A percentile compares a stretch with the other conserved stretches of the same genome.
Conservation (phyloP, 129 eudicot genomes). For the Centaurea solstitialis region DNA sequence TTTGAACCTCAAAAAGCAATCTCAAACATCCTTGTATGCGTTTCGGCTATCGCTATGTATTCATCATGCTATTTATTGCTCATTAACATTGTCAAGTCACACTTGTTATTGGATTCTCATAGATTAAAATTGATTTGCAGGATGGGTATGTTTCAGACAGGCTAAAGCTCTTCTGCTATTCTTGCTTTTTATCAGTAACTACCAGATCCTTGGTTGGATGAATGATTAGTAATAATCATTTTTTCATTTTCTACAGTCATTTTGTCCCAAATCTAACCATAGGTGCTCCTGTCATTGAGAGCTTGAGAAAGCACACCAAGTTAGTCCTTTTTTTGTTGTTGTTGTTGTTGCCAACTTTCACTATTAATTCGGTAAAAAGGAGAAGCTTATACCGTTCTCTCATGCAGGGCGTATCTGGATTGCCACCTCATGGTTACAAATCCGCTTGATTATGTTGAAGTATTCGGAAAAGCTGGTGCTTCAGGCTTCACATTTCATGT, state of each 20-base stretch:
- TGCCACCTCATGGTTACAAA: slow-evolving; percentile 97
- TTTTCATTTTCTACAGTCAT: slow-evolving; percentile 58
- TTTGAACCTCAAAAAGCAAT: too few species aligned
- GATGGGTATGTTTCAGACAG: slow-evolving; percentile 77
- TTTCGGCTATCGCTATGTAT: neutral
- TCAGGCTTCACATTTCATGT: slow-evolving; percentile 96
- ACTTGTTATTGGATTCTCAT: slow-evolving; percentile 6
- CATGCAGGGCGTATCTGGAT: slow-evolving; percentile 83
- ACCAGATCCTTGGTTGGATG: neutral
- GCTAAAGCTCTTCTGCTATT: slow-evolving; percentile 17
- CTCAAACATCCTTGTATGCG: too few species aligned
- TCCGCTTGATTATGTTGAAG: slow-evolving; percentile 90
- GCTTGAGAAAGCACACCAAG: slow-evolving; percentile 89
- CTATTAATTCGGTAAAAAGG: neutral
- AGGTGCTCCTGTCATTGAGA: slow-evolving; percentile 92
- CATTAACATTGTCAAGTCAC: neutral
- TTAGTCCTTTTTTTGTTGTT: slow-evolving; percentile 25
- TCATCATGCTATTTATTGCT: neutral
- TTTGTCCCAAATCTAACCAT: slow-evolving; percentile 97
- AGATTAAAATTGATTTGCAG: slow-evolving; percentile 57
- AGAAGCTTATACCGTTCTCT: neutral
- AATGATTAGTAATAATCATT: slow-evolving; percentile 12
- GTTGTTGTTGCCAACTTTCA: slow-evolving; percentile 6
- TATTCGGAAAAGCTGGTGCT: slow-evolving; percentile 95
- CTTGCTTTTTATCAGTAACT: slow-evolving; percentile 8